Conservation (phyloP, 495 filamentous ascomycete genomes). For the Durotheca rogersii region DNA sequence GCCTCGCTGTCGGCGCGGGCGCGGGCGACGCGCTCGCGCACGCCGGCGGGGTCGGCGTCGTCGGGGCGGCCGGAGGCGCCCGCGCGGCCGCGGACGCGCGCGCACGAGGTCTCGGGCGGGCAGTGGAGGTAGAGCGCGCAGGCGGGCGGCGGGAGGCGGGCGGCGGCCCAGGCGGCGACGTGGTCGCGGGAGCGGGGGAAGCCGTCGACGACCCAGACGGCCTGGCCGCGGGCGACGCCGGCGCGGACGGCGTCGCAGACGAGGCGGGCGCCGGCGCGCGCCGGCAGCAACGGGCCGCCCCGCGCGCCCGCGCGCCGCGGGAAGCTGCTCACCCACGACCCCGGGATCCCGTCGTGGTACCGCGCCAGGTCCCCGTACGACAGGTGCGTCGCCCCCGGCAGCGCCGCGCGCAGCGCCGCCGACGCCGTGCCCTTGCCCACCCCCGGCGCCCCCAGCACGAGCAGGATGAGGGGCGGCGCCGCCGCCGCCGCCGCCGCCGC, state of each 20-base stretch:
- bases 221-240: neutral
- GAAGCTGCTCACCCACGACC: neutral
- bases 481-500: too few relatives aligned
- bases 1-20: neutral
- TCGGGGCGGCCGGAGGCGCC: conserved; percentile 14
- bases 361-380: neutral
- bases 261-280: neutral
- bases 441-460: neutral
- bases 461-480: neutral
- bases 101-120: conserved; percentile 6
- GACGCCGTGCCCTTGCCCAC: neutral
- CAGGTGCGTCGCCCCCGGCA: neutral
- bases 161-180: conserved; percentile 3
- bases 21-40: conserved; percentile 4
- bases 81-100: conserved; percentile 9
- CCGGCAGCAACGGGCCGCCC: neutral
- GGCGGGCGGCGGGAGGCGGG: conserved; percentile 6
- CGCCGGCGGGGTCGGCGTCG: conserved; percentile 2
- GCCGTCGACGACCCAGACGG: conserved; percentile 15
- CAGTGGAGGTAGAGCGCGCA: conserved; percentile 14
- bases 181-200: conserved; percentile 18
- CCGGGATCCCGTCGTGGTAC: neutral
- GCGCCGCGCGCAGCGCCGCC: neutral
- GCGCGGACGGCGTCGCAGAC: neutral
- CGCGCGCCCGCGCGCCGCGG: too few relatives aligned